Base-by-base conservation (phyloP, 345 rosid species). In the Camelina sativa region DNA sequence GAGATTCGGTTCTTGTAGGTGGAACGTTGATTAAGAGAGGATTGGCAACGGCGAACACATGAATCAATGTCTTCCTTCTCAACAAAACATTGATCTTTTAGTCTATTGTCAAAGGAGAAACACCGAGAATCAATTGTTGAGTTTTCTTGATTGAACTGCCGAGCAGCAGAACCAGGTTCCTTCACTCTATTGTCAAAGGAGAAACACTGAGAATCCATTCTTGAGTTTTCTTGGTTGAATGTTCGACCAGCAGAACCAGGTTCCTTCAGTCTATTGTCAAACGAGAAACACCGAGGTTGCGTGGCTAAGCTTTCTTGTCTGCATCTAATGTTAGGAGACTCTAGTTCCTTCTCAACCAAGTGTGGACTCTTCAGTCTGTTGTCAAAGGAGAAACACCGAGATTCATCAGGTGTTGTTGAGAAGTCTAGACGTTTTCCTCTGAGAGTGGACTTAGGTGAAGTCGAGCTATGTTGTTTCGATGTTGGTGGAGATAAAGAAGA, bases 31-130 rank as follows among this genome's bases (percentile, higher is more conserved):
- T 96, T 92, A 62, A 95, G 83, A 3, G 96, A 40, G 47, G 99
- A 95, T 72, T 95, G 91, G 73, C 96, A 92, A 7, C 91, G 92
- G 22, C 89, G 87, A 57, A 91, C 90, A 51, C 84, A 76, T 38
- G 98, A 83, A 80, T 87, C 91, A 5, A 82, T 52, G 72, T 77
- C 80, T 58, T 80, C 79, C 46, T 83, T 80, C 16, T 81, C 91
- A 20, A 66, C 41, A 72, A 56, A 69, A 50, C 6, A 76, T 35
- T 86, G 77, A 59, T 85, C 88, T 79, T 82, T 82, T 41, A 68
- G 57, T 34, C 80, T 81, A 40, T 72, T 78, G 73, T 81, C 86
- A 38, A 74, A 80, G 56, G 82, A 80, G 79, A 23, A 79, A 59
- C 73, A 79, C 67, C 80, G 79, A 34, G 89, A 81, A 75, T 62